Evolutionary conservation across 257 asterid species (phyloP), one percentile per base, ranked within the genome.

Genomic region (Jaltomata sinuosa): DNA sequence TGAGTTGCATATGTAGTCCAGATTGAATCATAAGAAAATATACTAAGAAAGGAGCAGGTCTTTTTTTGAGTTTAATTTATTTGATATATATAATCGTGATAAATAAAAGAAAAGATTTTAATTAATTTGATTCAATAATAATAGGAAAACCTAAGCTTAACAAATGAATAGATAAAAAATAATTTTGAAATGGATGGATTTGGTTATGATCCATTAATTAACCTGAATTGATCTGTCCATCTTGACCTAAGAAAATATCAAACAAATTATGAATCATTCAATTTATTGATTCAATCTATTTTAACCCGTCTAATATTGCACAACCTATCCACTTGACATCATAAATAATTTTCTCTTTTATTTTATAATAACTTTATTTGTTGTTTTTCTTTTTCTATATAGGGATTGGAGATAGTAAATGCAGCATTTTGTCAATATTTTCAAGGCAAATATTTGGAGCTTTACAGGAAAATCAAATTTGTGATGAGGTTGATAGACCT

Each of bases 331-430:
- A 15, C 11, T 62, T 62, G 11, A 18, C 49, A 67, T 65, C 11
- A 65, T 31, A 31, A 8, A 31, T 14, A 22, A 19, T 74, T 22
- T 74, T n/a, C 21, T 11, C 6, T 71, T 71, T 40, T 42, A 22
- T 42, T 22, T 42, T 38, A 21, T 21, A 68, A 22, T 12, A 25
- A 76, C 4, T 47, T 11, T 12, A 6, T 22, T 74, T 74, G n/a
- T 72, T 72, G 6, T 40, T 42, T 16, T 38, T 81, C 0, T 12
- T 76, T 11, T 6, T 83, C 18, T 67, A 16, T 86, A n/a, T 62
- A 96, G 99, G 98, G 95, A 5, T 78, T 96, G 54, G 86, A 92
- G 86, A 67, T 96, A 29, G 62, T 93, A 87, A 94, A 96, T 84
- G 86, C 87, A 12, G 93, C 92, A 12, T 91, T 93, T 83, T 94